Conservation (phyloP, 1,139 yeast species). For the Scheffersomyces stambukii region DNA sequence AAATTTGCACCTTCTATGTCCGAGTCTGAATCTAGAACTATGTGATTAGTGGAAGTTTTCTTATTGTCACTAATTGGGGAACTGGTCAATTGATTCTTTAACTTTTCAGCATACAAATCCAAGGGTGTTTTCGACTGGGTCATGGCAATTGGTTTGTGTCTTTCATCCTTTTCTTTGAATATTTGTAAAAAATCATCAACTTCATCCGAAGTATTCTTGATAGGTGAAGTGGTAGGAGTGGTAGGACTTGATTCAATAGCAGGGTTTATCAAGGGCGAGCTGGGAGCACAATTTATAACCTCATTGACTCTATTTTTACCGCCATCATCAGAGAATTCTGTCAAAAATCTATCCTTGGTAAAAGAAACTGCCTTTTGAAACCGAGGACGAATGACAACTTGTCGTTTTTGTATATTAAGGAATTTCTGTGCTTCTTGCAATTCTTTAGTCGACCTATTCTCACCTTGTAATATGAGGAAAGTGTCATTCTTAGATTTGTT, state of each 20-base stretch:
- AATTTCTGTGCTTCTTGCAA: conserved; percentile 33
- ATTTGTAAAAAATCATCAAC: conserved; percentile 14
- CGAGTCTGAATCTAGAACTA: conserved; percentile 22
- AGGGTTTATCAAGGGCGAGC: conserved; percentile 9
- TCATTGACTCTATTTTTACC: conserved; percentile 4
- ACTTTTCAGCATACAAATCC: conserved; percentile 31
- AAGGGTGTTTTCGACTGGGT: conserved; percentile 27
- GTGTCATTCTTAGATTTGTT: conserved; percentile 19
- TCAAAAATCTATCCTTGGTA: conserved; percentile 29
- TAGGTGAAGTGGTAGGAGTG: conserved; percentile 34
- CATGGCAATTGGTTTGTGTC: too few relatives aligned
- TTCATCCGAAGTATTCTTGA: conserved; percentile 15
- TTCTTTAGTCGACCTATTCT: conserved; percentile 19
- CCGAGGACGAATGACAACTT: conserved; percentile 28
- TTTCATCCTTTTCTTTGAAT: conserved; percentile 7
- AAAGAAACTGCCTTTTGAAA: conserved; percentile 25
- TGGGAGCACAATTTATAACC: conserved; percentile 3
- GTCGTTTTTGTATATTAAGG: conserved; percentile 33
- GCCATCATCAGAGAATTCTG: conserved; percentile 30
- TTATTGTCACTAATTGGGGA: conserved; percentile 18
- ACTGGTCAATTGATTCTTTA: conserved; percentile 22
- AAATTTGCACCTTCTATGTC: conserved; percentile 8
- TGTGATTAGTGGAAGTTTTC: conserved; percentile 9
- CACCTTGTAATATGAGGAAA: conserved; percentile 14
- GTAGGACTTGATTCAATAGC: conserved; percentile 10